Evolutionary conservation across 2,329 filamentous ascomycete species (phyloP), one percentile per base, ranked within the genome.

Genomic region (Colletotrichum sp.): DNA sequence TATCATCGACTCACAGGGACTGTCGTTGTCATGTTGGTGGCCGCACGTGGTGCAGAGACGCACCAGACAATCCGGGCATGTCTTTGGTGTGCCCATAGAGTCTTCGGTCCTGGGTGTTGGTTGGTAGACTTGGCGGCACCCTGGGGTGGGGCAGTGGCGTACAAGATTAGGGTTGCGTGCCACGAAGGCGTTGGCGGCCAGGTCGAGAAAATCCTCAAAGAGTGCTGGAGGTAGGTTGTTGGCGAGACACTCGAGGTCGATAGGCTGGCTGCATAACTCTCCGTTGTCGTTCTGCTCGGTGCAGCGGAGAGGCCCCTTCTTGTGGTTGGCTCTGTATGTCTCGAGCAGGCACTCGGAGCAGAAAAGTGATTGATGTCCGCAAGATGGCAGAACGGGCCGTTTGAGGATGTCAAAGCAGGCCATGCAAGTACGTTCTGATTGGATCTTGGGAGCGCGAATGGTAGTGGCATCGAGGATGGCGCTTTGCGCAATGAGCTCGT

Each of bases 21-120:
- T 2, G 34, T 36, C 5, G 5, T 77, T 78, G 1, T 80, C 79
- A 60, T 88, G 86, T 2, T 80, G 73, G 4, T 66, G 77, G 13
- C 83, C 79, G 67, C 87, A 88, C 1, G 68, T 73, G 1, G 82
- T 84, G 73, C 87, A 88, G 3, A 81, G 79, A 2, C 80, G 30
- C 3, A 72, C 74, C 2, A 87, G 78, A 69, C 87, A 89, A 6
- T 79, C 79, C 3, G 80, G 71, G 75, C 87, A 89, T 0, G 80
- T 84, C 67, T 82, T 82, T 1, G 75, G 73, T 26, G 18, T 26
- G 64, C 21, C 16, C 38, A 48, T 48, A 5, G 18, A n/a, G n/a
- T 6, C 16, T 26, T 32, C 36, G 3, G 9, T 21, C 15, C 12
- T 34, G 0, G 34, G 15, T 4, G 34, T 61, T 16, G 52, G 64